Conservation (phyloP, 1,284 basidiomycete species). For the Takashimella koratensis region DNA sequence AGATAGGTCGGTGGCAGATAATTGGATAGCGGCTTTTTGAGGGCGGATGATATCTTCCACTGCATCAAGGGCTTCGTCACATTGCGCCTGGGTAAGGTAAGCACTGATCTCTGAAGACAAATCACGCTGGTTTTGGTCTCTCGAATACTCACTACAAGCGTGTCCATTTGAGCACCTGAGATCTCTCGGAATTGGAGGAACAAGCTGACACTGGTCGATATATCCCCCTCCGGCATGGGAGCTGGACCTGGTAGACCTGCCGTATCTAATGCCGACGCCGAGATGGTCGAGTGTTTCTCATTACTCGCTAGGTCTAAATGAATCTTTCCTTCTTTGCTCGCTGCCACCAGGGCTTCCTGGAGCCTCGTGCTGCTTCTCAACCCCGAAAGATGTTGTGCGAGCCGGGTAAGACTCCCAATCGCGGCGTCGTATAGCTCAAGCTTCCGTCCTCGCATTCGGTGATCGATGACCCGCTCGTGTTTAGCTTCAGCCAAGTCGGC, state of each 20-base stretch:
- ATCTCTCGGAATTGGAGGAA: conserved; percentile 81
- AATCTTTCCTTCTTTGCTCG: conserved; percentile 59
- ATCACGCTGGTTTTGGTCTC: no score
- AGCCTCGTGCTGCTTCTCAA: conserved; percentile 74
- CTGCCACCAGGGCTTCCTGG: conserved; percentile 71
- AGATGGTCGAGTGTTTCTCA: conserved; percentile 16
- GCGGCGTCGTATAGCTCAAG: conserved; percentile 73
- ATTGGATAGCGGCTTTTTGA: neutral
- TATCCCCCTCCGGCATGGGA: conserved; percentile 48
- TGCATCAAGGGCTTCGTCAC: conserved; percentile 40
- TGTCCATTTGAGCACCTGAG: conserved; percentile 70
- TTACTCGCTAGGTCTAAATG: conserved; percentile 35
- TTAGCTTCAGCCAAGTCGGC: conserved; percentile 76
- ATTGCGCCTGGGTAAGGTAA: conserved; percentile 20
- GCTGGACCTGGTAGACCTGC: conserved; percentile 41
- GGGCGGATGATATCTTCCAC: conserved; percentile 31
- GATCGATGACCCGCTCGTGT: conserved; percentile 66
- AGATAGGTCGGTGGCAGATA: conserved; percentile 54
- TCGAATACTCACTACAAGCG: conserved; percentile 61
- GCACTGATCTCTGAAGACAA: neutral
- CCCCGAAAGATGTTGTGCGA: conserved; percentile 87
- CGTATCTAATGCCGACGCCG: conserved; percentile 40
- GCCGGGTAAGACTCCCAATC: conserved; percentile 72
- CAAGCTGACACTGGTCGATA: conserved; percentile 66
- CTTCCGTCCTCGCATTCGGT: conserved; percentile 51